Base-by-base conservation (phyloP, 345 rosid genomes). In the Carallia pectinifolia region DNA sequence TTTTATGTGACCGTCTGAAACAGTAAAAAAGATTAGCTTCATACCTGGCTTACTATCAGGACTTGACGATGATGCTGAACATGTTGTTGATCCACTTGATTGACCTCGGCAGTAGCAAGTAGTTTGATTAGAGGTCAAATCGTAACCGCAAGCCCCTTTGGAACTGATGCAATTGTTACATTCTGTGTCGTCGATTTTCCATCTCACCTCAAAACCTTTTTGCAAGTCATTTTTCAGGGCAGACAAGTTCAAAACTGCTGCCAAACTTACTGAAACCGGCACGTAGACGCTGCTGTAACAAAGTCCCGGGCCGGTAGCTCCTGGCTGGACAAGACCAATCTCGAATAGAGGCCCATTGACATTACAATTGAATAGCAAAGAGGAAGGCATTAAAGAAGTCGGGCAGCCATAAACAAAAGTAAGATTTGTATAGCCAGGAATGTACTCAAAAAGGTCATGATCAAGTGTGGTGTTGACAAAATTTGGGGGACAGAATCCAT, bases 171-270 rank as follows among this genome's bases (percentile, higher is more conserved):
- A 82, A 2, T 66, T 7, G 13, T 15, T 0, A 50, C 85, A 84
- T 0, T 2, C 37, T 68, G 19, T 1, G 1, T 40, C 29, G 48
- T 74, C 36, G 18, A 64, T 16, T 55, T 69, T 81, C 71, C 79
- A 69, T 15, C 60, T 62, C 40, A 83, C 77, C 5, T 80, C 76
- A 62, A 83, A 80, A 27, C 82, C 85, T 69, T 31, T 3, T 7
- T 1, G 8, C 55, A 76, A 23, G 29, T 18, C 64, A 33, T 2
- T 18, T 72, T 68, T 66, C 53, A 67, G 13, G 1, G 0, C n/a
- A 6, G 6, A 7, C 3, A 36, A 0, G 38, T 27, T 34, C 31
- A 6, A 2, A 13, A 29, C 27, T 17, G n/a, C 10, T 58, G 15
- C 3, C 65, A 29, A 40, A 52, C 62, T 40, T 30, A 13, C 7